Evolutionary conservation across 768 basidiomycete species (phyloP), one percentile per base, ranked within the genome.

Genomic region (Naganishia onofrii): DNA sequence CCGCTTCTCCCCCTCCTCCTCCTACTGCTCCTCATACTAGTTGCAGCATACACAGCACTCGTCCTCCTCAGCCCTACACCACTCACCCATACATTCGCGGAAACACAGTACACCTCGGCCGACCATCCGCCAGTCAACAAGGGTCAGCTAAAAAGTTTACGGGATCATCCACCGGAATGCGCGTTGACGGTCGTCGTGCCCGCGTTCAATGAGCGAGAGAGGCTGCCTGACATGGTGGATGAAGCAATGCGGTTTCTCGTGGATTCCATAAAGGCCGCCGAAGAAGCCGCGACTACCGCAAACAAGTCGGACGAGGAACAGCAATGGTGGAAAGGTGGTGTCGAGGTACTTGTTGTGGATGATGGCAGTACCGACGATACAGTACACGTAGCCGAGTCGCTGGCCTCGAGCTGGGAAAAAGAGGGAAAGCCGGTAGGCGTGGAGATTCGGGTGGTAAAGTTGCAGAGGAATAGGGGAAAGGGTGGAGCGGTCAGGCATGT

Each of bases 401-500:
- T 93, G 54, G 90, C 90, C 3, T 78, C 81, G 12, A 66, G 78
- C 19, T 80, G 85, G 70, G 84, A 89, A 74, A 8, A 75, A 85
- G 2, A 79, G 83, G 19, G 12, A 54, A 5, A 12, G 28, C 9
- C 51, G 44, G 12, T 19, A 28, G 83, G 76, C 79, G 76, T 80
- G 0, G 71, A 90, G 74, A 88, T 96, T 69, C 87, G 88, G 70
- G 87, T 96, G 26, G 86, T 95, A 67, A 87, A 85, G 26, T 83
- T 97, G 69, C 87, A 87, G 77, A 83, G 84, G 75, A 98, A 98
- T 77, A 82, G 89, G 21, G 93, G 93, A 0, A 98, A 98, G 78
- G 94, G 94, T 23, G 94, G 93, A 3, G 91, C 93, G 0, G 93
- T 96, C 28, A 84, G 90, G 38, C 94, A 96, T 81, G 82, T 82